Conservation (phyloP, 805 yeast genomes). For the Lipomyces spencermartinsiae region DNA sequence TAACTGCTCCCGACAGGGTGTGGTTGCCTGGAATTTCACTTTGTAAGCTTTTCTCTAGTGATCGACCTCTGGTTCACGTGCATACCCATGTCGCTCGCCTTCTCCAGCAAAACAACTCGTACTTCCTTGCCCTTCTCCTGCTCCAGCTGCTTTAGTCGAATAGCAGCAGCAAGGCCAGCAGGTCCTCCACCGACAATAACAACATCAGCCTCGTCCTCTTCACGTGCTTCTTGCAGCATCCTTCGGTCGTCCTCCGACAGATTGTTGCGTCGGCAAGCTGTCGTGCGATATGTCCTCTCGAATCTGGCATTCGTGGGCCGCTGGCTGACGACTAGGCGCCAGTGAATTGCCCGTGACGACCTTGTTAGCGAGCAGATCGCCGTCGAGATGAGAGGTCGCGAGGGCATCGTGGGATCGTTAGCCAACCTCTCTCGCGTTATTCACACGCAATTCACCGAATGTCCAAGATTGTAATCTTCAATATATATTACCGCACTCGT, state of each 20-base stretch:
- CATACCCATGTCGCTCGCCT: slow-evolving; percentile 86
- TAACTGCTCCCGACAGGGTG: slow-evolving; percentile 89
- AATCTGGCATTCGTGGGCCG: background rate
- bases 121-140: slow-evolving; percentile 68
- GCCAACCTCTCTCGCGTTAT: background rate
- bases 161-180: slow-evolving; percentile 95
- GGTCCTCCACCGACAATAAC: slow-evolving; percentile 99
- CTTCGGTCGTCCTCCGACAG: slow-evolving; percentile 16
- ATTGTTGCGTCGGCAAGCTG: slow-evolving; percentile 14
- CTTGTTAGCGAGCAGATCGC: background rate
- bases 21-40: slow-evolving; percentile 57
- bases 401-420: background rate
- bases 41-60: background rate
- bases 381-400: background rate
- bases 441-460: background rate
- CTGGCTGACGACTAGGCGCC: background rate
- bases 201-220: slow-evolving; percentile 86
- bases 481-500: no score
- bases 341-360: background rate
- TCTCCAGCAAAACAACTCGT: slow-evolving; percentile 88
- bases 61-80: background rate
- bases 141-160: slow-evolving; percentile 77
- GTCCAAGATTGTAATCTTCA: background rate
- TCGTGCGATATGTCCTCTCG: background rate
- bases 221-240: slow-evolving; percentile 52